phyloP scores from a whole-genome alignment of 768 basidiomycete species.

The Hemileccinum impolitum region DNA sequence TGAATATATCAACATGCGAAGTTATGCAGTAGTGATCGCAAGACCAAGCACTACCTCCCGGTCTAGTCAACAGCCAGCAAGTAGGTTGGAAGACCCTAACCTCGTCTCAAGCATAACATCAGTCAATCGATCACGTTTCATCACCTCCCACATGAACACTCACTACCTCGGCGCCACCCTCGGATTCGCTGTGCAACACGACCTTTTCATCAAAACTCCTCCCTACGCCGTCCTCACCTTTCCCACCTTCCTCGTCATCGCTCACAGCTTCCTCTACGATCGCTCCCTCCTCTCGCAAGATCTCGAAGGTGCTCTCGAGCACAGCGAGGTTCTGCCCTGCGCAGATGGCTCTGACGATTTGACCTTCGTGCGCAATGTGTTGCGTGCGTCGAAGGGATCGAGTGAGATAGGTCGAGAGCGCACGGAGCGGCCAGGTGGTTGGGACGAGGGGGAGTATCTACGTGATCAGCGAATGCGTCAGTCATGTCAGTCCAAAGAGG shows the following conservation, averaged over 20 bases:
- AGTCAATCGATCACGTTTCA: constrained; percentile 6
- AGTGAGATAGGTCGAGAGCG: constrained; percentile 72
- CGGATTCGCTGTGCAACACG: constrained; percentile 20
- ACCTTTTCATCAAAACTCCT: constrained; percentile 45
- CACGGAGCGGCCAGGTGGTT: constrained; percentile 67
- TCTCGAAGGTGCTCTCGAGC: constrained; percentile 55
- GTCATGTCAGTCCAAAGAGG: background rate
- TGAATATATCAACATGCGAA: too few relatives aligned
- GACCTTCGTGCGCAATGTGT: constrained; percentile 65
- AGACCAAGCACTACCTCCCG: too few relatives aligned
- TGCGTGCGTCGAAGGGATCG: constrained; percentile 75
- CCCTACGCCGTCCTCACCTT: constrained; percentile 13
- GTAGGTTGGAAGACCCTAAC: too few relatives aligned
- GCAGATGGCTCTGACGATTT: constrained; percentile 75
- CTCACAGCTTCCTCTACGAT: constrained; percentile 61
- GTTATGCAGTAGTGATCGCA: too few relatives aligned
- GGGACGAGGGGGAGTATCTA: constrained; percentile 70
- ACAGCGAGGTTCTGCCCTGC: constrained; percentile 78
- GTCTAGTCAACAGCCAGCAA: too few relatives aligned
- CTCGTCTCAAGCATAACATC: background rate
- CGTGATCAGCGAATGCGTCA: background rate
- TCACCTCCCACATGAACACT: constrained; percentile 15
- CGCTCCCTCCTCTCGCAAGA: constrained; percentile 61
- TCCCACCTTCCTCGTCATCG: constrained; percentile 35
- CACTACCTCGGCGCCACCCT: constrained; percentile 9